phyloP scores from a whole-genome alignment of 176 grass and related monocot species.

The Chrysopogon serrulatus region DNA sequence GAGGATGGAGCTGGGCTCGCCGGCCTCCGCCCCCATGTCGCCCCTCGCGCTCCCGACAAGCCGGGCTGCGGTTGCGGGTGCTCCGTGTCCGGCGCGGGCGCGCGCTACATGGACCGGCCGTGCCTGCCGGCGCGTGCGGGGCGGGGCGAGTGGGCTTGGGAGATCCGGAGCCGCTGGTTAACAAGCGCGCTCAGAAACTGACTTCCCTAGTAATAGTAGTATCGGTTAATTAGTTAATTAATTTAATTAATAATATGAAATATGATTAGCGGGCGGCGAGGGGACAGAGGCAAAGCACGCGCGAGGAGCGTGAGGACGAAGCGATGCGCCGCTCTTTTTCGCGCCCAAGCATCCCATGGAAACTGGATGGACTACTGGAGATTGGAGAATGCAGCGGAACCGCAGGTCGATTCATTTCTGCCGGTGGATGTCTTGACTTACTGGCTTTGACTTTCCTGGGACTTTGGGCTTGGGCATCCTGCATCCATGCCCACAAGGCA shows the following conservation, averaged over 20 bases:
- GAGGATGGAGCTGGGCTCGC: conserved; percentile 51
- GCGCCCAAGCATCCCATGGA: too few species aligned
- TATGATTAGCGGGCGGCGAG: neutral
- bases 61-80: neutral
- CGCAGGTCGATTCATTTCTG: too few species aligned
- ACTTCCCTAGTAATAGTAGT: neutral
- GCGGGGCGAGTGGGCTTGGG: neutral
- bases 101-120: neutral
- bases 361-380: too few species aligned
- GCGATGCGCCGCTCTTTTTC: too few species aligned
- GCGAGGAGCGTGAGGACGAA: too few species aligned
- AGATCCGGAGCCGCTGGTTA: neutral
- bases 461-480: too few species aligned
- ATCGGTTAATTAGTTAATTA: neutral
- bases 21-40: conserved; percentile 37
- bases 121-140: neutral
- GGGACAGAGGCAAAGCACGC: neutral
- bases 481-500: too few species aligned
- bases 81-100: neutral
- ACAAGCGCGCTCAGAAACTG: neutral
- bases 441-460: too few species aligned
- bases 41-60: conserved; percentile 11
- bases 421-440: too few species aligned
- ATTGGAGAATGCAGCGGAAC: too few species aligned
- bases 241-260: too few species aligned